Conservation (phyloP, 208 protist species). For the Tritrichomonas foetus region DNA sequence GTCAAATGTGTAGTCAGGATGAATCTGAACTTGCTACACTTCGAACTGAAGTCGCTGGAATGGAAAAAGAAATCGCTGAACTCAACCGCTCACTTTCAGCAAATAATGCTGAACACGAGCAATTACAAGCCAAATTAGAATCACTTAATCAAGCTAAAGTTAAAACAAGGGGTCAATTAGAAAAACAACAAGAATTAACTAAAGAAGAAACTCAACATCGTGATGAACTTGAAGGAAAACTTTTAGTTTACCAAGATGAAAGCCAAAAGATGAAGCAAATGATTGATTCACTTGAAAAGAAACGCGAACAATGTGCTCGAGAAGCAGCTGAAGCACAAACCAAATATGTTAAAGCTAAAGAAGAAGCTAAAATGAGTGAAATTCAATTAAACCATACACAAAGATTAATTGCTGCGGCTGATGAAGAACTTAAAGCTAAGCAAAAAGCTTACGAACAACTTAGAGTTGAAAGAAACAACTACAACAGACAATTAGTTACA, state of each 20-base stretch:
- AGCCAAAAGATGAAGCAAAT: background rate
- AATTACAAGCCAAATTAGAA: background rate
- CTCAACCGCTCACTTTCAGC: background rate
- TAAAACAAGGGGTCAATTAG: background rate
- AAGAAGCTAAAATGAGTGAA: conserved; percentile 56
- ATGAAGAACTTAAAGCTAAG: conserved; percentile 87
- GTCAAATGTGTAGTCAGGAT: conserved; percentile 25
- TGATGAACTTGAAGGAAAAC: conserved; percentile 30
- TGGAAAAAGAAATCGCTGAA: conserved; percentile 33
- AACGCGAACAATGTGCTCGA: conserved; percentile 71
- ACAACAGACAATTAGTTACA: conserved; percentile 86
- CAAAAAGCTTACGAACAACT: conserved; percentile 87
- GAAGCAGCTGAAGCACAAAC: conserved; percentile 69
- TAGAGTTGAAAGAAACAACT: conserved; percentile 82
- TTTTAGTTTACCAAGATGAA: background rate
- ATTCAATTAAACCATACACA: conserved; percentile 71
- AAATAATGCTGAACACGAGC: background rate
- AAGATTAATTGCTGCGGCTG: conserved; percentile 70
- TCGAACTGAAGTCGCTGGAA: background rate
- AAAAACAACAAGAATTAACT: background rate
- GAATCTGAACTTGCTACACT: background rate
- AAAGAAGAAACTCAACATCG: conserved; percentile 19
- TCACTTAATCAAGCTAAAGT: background rate
- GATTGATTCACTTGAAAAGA: conserved; percentile 58
- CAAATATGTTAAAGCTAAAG: conserved; percentile 40